These are phyloP conservation scores for Oryza longistaminata DNA, from an alignment of 176 grass and related monocot species.

Conservation along the genomic window DNA sequence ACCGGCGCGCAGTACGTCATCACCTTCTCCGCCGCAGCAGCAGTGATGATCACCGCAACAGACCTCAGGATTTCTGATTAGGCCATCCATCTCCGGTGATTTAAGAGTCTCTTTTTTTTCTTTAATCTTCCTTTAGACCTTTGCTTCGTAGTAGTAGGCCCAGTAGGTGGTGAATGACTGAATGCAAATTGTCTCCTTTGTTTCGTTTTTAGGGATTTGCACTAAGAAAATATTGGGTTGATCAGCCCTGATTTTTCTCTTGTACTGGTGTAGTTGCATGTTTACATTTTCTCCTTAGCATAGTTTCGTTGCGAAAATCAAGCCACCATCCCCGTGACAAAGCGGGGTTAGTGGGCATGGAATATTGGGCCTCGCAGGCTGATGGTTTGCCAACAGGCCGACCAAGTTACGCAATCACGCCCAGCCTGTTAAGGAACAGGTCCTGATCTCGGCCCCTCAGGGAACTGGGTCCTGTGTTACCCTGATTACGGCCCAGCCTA, in stretches of 20 bases:
- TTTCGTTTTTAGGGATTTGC: not conserved
- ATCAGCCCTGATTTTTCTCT: not conserved
- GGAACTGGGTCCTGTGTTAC: too few species aligned
- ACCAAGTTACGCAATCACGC: too few species aligned
- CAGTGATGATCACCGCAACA: not conserved
- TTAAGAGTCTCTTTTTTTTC: too few species aligned
- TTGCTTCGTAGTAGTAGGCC: not conserved
- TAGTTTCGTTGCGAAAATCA: not conserved
- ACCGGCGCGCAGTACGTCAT: conserved; percentile 60
- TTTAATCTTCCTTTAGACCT: too few species aligned
- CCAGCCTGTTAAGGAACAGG: too few species aligned
- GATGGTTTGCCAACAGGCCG: too few species aligned
- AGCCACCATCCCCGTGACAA: too few species aligned
- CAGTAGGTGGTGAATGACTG: not conserved
- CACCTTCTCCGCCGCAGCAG: conserved; percentile 64
- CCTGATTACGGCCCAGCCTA: too few species aligned
- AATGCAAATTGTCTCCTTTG: not conserved
- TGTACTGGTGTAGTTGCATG: not conserved
- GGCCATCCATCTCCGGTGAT: not conserved
- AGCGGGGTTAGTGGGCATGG: too few species aligned
- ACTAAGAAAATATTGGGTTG: not conserved
- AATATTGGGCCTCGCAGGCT: too few species aligned
- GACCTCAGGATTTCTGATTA: not conserved
- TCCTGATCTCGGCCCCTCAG: too few species aligned
- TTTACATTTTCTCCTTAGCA: too few species aligned